Percentiles rank a stretch among this genome's conserved stretches.
phyloP scores from a whole-genome alignment of 306 rosid genomes.

The Cucurbita maxima region DNA sequence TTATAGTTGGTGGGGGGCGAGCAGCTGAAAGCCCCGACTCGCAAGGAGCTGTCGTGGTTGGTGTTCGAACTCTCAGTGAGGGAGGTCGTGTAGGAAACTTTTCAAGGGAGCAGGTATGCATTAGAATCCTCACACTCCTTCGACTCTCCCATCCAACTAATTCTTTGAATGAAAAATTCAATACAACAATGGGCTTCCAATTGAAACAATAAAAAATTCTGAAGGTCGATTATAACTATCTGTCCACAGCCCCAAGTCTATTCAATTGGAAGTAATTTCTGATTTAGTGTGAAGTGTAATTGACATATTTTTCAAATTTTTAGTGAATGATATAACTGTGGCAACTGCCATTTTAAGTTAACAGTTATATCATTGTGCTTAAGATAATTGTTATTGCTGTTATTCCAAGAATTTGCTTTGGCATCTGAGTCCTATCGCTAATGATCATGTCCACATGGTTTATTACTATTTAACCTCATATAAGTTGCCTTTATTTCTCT shows the following conservation, averaged over 20 bases:
- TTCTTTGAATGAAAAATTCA: neutral
- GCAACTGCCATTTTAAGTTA: neutral
- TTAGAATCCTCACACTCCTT: neutral
- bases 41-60: conserved; percentile 94
- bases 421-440: neutral
- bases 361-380: neutral
- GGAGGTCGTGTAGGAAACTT: conserved; percentile 97
- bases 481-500: neutral
- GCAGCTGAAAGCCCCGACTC: conserved; percentile 70
- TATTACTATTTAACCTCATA: neutral
- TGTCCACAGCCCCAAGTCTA: neutral
- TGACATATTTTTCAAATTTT: neutral
- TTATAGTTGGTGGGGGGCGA: conserved; percentile 96
- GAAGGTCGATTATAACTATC: neutral
- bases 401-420: neutral
- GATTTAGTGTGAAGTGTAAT: neutral
- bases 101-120: conserved; percentile 87
- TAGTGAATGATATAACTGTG: neutral
- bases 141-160: neutral
- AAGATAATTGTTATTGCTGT: neutral
- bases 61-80: conserved; percentile 97
- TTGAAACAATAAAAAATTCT: neutral
- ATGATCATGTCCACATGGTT: neutral
- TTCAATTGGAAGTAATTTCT: neutral
- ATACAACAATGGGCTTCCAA: neutral